Evolutionary conservation across 176 grass and related monocot genomes (phyloP), one percentile per base, ranked within the genome.

Genomic region (Ampelocalamus luodianensis): DNA sequence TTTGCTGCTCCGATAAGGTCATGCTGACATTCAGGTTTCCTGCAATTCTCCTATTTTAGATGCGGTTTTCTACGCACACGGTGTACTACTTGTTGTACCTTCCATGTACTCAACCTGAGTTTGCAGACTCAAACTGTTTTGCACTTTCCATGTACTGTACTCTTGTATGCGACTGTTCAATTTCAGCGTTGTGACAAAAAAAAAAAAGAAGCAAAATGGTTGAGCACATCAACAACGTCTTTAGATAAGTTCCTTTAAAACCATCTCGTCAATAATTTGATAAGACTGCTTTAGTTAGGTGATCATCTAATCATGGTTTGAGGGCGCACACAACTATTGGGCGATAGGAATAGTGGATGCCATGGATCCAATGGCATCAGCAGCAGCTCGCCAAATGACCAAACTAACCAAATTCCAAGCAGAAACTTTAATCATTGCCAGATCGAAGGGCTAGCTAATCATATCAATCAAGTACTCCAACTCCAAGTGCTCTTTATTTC

Each of bases 321-420:
- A 20, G 68, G 42, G 39, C 22, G 37, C 39, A 23, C 39, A 20
- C 13, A 45, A 27, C 10, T 45, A 60, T 38, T 42, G 17, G 34
- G 36, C 34, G 36, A 59, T 40, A 5, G 34, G 11, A 23, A 27
- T 26, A 26, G 36, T 43, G 65, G 66, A 58, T 29, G 0, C 1
- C 34, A 56, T 38, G 65, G 55, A 45, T 13, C 23, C 76, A 6
- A 37, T 51, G 26, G 11, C 62, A n/a, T 71, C 53, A 56, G 17
- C 70, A 10, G 29, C 24, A 36, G 14, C 14, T 56, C 9, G 49
- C 79, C 50, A 59, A 44, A 82, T 46, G 67, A 72, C 51, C 23
- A 42, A 58, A 44, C n/a, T 71, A 71, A 59, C 51, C 66, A 71
- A 70, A 45, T 22, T 71, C 38, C 68, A 34, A 60, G 53, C 34